Base-by-base conservation (phyloP, 805 yeast genomes). In the Barnettozyma siamensis region DNA sequence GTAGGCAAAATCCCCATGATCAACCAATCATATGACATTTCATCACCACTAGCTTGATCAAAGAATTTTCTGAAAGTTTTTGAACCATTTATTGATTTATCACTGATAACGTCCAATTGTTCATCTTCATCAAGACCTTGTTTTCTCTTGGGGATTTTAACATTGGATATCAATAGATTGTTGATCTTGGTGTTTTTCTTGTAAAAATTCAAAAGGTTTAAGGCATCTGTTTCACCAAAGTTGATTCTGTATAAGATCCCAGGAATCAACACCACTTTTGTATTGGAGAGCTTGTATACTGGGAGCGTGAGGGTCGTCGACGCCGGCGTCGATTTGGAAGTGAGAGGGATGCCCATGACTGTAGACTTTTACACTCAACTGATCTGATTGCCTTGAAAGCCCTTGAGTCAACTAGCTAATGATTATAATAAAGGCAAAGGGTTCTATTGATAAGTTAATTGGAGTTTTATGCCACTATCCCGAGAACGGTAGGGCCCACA, bases 191-290 rank as follows among this genome's bases (percentile, higher is more conserved):
- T 30, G 36, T 51, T 48, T 7, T 44, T 41, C 37, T 58, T 56
- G 52, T 63, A 75, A 21, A 72, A 63, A 18, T 67, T 61, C 33
- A 78, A 58, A 16, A 78, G 56, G 3, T 69, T 63, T 10, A 72
- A 66, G 1, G 78, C 81, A 38, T 69, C 67, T 40, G 64, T 59
- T 40, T 70, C 63, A 15, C 70, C 58, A 40, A 78, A 72, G 2
- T 75, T 64, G n/a, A 80, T 75, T 42, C 75, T 72, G 58, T 80
- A 80, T 19, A 78, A 65, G 31, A 80, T 72, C 0, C 85, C 85
- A 1, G 88, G 86, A 8, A 80, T 51, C 24, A 78, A 66, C 12
- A 80, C 76, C 39, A 69, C 53, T 1, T 53, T 35, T 2, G 64
- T 40, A 7, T 38, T 40, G 1, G 42, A 8, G 5, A 54, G 47